These are phyloP conservation scores for Quercus rubra DNA, from an alignment of 306 rosid species.

Conservation along the genomic window DNA sequence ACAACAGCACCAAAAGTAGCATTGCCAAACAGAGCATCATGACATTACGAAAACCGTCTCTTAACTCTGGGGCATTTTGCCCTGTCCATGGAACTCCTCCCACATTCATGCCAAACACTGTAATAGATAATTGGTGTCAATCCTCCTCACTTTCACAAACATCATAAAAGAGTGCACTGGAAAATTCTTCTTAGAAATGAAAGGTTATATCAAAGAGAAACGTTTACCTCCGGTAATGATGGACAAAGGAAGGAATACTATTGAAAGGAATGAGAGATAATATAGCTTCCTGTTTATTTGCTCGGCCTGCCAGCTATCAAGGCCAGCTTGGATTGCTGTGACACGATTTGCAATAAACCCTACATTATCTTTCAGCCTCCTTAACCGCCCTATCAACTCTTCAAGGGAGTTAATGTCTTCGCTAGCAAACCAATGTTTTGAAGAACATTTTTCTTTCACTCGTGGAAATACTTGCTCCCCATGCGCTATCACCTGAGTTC, in stretches of 20 bases:
- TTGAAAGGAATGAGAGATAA: constrained; percentile 86
- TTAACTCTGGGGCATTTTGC: constrained; percentile 46
- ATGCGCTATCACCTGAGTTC: constrained; percentile 70
- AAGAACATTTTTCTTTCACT: constrained; percentile 83
- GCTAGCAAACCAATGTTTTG: constrained; percentile 71
- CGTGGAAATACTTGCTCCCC: constrained; percentile 95
- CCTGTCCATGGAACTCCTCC: constrained; percentile 98
- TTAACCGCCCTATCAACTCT: constrained; percentile 78
- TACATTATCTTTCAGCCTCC: constrained; percentile 87
- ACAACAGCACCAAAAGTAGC: constrained; percentile 64
- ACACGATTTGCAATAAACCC: constrained; percentile 91
- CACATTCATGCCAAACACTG: constrained; percentile 98
- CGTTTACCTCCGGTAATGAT: constrained; percentile 81
- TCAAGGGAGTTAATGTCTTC: constrained; percentile 75
- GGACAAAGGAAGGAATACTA: constrained; percentile 87
- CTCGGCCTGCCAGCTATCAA: constrained; percentile 95
- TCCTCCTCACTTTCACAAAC: neutral
- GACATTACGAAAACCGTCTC: constrained; percentile 83
- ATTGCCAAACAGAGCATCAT: constrained; percentile 57
- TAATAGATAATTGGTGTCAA: constrained; percentile 1
- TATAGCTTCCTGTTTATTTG: constrained; percentile 91
- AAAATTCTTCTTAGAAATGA: neutral
- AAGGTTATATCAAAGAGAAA: neutral
- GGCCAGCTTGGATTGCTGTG: constrained; percentile 86
- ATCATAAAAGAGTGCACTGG: neutral